Evolutionary conservation across 129 eudicot species (phyloP).

Genomic region (Helianthus tuberosus): DNA sequence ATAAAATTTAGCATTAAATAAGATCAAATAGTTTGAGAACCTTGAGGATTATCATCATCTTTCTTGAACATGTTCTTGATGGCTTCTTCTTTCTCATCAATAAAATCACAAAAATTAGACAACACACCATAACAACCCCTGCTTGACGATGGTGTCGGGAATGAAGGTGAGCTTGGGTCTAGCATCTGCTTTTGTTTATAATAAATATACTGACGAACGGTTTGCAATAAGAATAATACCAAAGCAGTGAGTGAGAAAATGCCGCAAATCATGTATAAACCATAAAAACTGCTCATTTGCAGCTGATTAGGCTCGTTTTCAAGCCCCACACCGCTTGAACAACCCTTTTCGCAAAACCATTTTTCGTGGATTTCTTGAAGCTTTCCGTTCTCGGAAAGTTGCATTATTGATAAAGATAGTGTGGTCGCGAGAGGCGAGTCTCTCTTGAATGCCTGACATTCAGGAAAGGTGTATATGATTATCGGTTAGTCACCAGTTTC

Average conservation of each 20-base stretch:
- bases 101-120: slow-evolving; percentile 44
- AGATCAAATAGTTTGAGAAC: slow-evolving; percentile 24
- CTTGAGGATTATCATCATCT: slow-evolving; percentile 31
- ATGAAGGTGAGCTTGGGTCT: slow-evolving; percentile 31
- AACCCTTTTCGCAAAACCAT: slow-evolving; percentile 55
- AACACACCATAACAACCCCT: slow-evolving; percentile 34
- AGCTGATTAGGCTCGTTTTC: slow-evolving; percentile 50
- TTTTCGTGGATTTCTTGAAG: slow-evolving; percentile 55
- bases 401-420: slow-evolving; percentile 47
- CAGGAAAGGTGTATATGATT: background rate
- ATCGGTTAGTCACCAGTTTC: background rate
- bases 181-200: slow-evolving; percentile 40
- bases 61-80: slow-evolving; percentile 49
- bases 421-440: slow-evolving; percentile 65
- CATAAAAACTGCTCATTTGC: slow-evolving; percentile 55
- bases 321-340: slow-evolving; percentile 21
- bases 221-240: slow-evolving; percentile 38
- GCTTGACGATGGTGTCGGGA: slow-evolving; percentile 26
- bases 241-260: slow-evolving; percentile 45
- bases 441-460: slow-evolving; percentile 51
- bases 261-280: slow-evolving; percentile 51
- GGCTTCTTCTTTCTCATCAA: slow-evolving; percentile 68
- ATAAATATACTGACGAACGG: slow-evolving; percentile 47
- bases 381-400: slow-evolving; percentile 54
- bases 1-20: background rate